Evolutionary conservation across 345 rosid species (phyloP).

Genomic region (Chamaenerion angustifolium): DNA sequence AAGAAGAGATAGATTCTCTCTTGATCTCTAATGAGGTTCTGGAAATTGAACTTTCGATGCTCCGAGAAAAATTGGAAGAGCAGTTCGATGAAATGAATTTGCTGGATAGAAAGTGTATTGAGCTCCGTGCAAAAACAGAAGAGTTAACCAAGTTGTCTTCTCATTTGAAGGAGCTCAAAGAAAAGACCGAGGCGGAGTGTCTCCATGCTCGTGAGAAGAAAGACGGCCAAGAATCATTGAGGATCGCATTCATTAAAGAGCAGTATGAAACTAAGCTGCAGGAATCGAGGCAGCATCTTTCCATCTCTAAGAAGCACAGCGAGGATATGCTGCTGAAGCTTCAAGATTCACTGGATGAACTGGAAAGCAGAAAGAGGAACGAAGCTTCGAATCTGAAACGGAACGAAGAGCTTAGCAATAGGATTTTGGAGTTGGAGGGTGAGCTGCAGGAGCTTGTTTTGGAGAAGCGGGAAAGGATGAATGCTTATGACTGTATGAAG

Average conservation of each 20-base stretch:
- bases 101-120: slow-evolving; percentile 38
- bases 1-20: slow-evolving; percentile 45
- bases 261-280: slow-evolving; percentile 76
- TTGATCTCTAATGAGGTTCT: slow-evolving; percentile 42
- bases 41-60: slow-evolving; percentile 35
- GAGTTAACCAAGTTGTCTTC: slow-evolving; percentile 68
- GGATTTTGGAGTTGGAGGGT: slow-evolving; percentile 60
- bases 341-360: slow-evolving; percentile 81
- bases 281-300: slow-evolving; percentile 71
- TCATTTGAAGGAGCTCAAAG: slow-evolving; percentile 84
- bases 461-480: slow-evolving; percentile 67
- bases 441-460: slow-evolving; percentile 42
- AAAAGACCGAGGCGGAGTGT: slow-evolving; percentile 69
- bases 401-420: slow-evolving; percentile 63
- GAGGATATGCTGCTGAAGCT: slow-evolving; percentile 87
- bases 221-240: slow-evolving; percentile 73
- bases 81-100: slow-evolving; percentile 21
- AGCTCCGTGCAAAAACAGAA: slow-evolving; percentile 66
- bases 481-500: slow-evolving; percentile 65
- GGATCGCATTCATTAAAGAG: slow-evolving; percentile 92
- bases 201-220: slow-evolving; percentile 42
- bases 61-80: slow-evolving; percentile 47
- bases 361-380: slow-evolving; percentile 58
- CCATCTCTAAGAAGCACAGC: slow-evolving; percentile 72
- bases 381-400: slow-evolving; percentile 69